Evolutionary conservation across 2,329 filamentous ascomycete species (phyloP).

Genomic region (Xylariaceae sp.): DNA sequence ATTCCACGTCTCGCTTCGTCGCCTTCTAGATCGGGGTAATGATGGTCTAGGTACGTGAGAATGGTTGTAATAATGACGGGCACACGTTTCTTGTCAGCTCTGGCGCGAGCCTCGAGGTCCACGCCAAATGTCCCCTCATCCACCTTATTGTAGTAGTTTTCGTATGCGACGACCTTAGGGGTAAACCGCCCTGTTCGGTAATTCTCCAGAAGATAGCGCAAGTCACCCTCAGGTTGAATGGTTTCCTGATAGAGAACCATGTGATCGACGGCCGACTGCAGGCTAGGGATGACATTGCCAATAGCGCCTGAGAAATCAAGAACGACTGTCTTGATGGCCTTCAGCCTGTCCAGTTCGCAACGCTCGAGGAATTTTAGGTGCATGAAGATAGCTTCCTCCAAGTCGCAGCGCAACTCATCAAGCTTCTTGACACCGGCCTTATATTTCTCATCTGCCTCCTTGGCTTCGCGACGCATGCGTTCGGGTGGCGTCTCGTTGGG

Average conservation of each 20-base stretch:
- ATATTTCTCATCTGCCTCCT: slow-evolving; percentile 89
- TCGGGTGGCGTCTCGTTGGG: slow-evolving; percentile 92
- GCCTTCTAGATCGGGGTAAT: slow-evolving; percentile 95
- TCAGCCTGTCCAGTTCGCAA: slow-evolving; percentile 90
- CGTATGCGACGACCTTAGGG: slow-evolving; percentile 86
- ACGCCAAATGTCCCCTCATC: slow-evolving; percentile 98
- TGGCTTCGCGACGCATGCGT: slow-evolving; percentile 79
- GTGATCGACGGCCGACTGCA: slow-evolving; percentile 93
- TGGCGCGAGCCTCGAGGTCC: slow-evolving; percentile 89
- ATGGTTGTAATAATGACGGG: slow-evolving; percentile 88
- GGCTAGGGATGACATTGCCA: slow-evolving; percentile 93
- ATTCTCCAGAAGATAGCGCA: slow-evolving; percentile 92
- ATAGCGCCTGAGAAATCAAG: slow-evolving; percentile 96
- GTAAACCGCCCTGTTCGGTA: slow-evolving; percentile 92
- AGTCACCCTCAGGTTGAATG: slow-evolving; percentile 84
- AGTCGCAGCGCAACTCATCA: slow-evolving; percentile 81
- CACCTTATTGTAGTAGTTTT: slow-evolving; percentile 98
- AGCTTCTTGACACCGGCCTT: slow-evolving; percentile 80
- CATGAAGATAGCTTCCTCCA: slow-evolving; percentile 92
- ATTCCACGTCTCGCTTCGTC: slow-evolving; percentile 88
- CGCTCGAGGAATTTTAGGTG: slow-evolving; percentile 95
- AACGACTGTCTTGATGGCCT: slow-evolving; percentile 96
- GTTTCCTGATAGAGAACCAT: slow-evolving; percentile 99
- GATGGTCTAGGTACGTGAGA: slow-evolving; percentile 89
- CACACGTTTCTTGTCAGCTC: slow-evolving; percentile 92